Evolutionary conservation across 345 rosid species (phyloP), one percentile per base, ranked within the genome.

Genomic region (Eucalyptus caleyi): DNA sequence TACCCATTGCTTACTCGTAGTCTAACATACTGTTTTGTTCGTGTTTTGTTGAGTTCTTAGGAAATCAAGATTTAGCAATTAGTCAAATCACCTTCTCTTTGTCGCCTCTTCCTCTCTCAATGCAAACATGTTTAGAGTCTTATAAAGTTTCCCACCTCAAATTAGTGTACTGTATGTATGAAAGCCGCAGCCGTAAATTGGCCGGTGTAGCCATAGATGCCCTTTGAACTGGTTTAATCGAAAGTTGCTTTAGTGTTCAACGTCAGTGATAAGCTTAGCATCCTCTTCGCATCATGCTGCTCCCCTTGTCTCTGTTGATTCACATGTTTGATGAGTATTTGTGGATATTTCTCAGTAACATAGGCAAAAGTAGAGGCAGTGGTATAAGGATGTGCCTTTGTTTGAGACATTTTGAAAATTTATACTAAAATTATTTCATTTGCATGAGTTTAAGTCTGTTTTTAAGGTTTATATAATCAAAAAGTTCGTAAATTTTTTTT

Each of bases 11-110:
- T 50, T 50, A 50, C 53, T 16, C 21, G 21, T 50, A 16, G 53
- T 50, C 53, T 50, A 50, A 50, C 53, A 50, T 50, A 50, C 53
- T 50, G 53, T 50, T 50, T 21, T 91, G 91, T 89, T 90, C 93
- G 15, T 93, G 94, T 91, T 91, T 92, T 50, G 94, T 86, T 19
- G 91, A 88, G n/a, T 27, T 30, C 24, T 2, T 69, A 9, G 42
- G 4, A 69, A 34, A 69, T 32, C 42, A 34, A 34, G 81, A 32
- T 32, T 32, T 69, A 2, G 81, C 81, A 69, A 6, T 18, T 18
- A 69, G 81, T 34, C 81, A 32, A 16, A 32, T 34, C 24, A 69
- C 81, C 42, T 34, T 34, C 18, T 30, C 54, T 51, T 10, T 16
- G 23, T 69, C 81, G 7, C 23, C 23, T 32, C 23, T 69, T 40